These are phyloP conservation scores for Rhododendron vialii DNA, from an alignment of 148 eudicot genomes.

Conservation along the genomic window DNA sequence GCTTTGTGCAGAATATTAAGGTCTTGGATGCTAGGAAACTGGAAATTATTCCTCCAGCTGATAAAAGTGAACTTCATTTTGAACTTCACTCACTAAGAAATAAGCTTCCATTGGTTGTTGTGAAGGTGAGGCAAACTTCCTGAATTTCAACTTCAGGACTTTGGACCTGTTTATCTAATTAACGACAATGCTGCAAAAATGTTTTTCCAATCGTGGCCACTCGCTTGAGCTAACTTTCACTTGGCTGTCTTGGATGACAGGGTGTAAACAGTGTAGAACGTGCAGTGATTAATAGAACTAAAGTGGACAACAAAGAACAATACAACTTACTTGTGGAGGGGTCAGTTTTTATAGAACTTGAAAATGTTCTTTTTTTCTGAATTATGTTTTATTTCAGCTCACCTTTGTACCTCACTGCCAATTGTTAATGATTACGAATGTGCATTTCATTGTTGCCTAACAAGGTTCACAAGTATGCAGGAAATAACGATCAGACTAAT, in stretches of 20 bases:
- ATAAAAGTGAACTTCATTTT: slow-evolving; percentile 54
- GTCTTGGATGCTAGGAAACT: slow-evolving; percentile 52
- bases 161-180: background rate
- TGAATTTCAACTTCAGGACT: background rate
- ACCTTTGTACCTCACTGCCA: background rate
- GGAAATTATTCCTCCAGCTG: slow-evolving; percentile 40
- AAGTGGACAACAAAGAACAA: slow-evolving; percentile 39
- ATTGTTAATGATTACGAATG: background rate
- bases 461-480: background rate
- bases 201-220: background rate
- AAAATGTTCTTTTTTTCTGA: background rate
- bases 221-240: background rate
- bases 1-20: slow-evolving; percentile 52
- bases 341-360: slow-evolving; percentile 36
- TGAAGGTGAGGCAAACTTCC: slow-evolving; percentile 49
- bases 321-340: slow-evolving; percentile 78
- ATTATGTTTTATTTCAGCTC: background rate
- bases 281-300: slow-evolving; percentile 47
- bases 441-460: background rate
- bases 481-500: background rate
- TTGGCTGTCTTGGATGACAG: slow-evolving; percentile 34
- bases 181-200: background rate
- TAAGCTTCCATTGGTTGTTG: slow-evolving; percentile 63
- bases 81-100: slow-evolving; percentile 51
- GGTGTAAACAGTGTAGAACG: slow-evolving; percentile 79